A percentile compares a stretch with the other conserved stretches of the same genome.
Conservation (phyloP, 768 basidiomycete species). For the Serendipita sp. region DNA sequence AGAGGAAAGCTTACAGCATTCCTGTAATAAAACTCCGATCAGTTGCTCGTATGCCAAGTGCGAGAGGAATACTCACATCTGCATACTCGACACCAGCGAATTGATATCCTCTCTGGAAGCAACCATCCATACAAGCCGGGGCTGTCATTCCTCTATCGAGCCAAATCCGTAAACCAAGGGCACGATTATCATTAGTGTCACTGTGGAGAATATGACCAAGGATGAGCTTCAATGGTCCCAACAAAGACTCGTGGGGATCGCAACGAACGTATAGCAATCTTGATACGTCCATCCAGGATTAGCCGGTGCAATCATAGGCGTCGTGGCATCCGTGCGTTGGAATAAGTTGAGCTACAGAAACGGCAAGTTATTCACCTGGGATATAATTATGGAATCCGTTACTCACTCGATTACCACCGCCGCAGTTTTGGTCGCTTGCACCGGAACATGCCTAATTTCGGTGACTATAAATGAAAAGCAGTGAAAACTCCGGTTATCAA, state of each 20-base stretch:
- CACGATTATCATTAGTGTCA: not conserved
- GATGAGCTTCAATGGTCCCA: not conserved
- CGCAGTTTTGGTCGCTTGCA: not conserved
- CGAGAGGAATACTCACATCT: constrained; percentile 12
- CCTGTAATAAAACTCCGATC: no score
- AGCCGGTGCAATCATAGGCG: not conserved
- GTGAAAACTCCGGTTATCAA: constrained; percentile 22
- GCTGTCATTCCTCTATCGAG: constrained; percentile 32
- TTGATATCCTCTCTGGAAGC: constrained; percentile 26
- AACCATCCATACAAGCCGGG: constrained; percentile 34
- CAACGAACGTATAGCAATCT: not conserved
- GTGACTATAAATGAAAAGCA: no score
- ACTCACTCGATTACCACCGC: not conserved
- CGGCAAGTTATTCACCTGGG: not conserved
- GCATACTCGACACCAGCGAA: constrained; percentile 33
- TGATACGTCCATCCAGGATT: not conserved
- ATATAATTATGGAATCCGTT: not conserved
- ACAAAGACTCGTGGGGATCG: not conserved
- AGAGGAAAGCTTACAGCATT: no score
- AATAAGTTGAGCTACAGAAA: not conserved
- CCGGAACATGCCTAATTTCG: no score
- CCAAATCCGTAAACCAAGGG: not conserved
- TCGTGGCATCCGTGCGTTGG: not conserved
- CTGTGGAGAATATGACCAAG: not conserved
- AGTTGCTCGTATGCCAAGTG: no score